A percentile compares a stretch with the other conserved stretches of the same genome.
Conservation (phyloP, 192 early-diverging fungal genomes). For the Spizellomyces punctatus region DNA sequence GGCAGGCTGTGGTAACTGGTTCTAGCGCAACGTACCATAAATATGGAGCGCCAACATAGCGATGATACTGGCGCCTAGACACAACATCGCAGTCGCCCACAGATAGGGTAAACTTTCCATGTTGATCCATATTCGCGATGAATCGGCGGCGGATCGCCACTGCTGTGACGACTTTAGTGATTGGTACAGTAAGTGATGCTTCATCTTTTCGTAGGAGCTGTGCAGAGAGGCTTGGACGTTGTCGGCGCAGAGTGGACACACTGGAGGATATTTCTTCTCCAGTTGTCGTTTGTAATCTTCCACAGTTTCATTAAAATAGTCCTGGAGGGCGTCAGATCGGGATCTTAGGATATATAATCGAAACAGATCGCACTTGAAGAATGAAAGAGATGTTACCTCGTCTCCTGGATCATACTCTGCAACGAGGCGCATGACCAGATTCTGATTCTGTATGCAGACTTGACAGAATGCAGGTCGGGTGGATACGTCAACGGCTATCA, state of each 20-base stretch:
- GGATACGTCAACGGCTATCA: not conserved
- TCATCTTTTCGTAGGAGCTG: not conserved
- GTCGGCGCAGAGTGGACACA: slow-evolving; percentile 7
- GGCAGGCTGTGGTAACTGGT: no score
- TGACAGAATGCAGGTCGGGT: slow-evolving; percentile 8
- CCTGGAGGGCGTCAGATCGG: not conserved
- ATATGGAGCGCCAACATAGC: no score
- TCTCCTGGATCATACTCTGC: slow-evolving; percentile 28
- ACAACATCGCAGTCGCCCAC: no score
- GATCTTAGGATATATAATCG: not conserved
- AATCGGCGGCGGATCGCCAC: not conserved
- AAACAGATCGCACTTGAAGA: not conserved
- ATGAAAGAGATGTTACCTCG: not conserved
- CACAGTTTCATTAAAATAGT: slow-evolving; percentile 25
- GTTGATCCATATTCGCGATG: no score
- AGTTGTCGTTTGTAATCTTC: slow-evolving; percentile 13
- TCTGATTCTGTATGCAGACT: slow-evolving; percentile 27
- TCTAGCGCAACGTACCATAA: no score
- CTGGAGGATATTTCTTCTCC: slow-evolving; percentile 17
- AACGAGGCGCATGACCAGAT: slow-evolving; percentile 14
- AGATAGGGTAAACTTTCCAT: no score
- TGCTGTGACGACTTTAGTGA: not conserved
- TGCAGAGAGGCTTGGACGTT: not conserved
- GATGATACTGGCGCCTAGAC: no score
- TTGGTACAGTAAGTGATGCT: not conserved